Evolutionary conservation across 2,329 filamentous ascomycete species (phyloP).

Genomic region (Davidsoniella virescens): DNA sequence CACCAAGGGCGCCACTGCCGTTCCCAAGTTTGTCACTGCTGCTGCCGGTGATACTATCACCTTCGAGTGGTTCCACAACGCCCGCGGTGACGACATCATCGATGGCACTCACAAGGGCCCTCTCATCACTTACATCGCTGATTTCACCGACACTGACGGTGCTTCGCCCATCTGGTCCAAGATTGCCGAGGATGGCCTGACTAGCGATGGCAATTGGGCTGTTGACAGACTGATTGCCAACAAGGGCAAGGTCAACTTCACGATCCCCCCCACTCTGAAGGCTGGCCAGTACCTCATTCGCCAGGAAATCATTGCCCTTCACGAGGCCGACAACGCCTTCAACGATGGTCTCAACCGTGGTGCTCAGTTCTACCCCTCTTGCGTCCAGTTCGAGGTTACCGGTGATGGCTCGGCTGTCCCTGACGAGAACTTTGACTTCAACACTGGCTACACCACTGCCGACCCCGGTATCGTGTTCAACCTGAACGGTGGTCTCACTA

Average conservation of each 20-base stretch:
- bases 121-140: slow-evolving; percentile 35
- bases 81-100: slow-evolving; percentile 34
- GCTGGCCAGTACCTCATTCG: slow-evolving; percentile 37
- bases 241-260: slow-evolving; percentile 32
- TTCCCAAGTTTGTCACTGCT: slow-evolving; percentile 25
- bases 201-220: slow-evolving; percentile 25
- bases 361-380: slow-evolving; percentile 34
- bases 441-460: slow-evolving; percentile 36
- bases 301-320: slow-evolving; percentile 38
- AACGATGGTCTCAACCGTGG: slow-evolving; percentile 23
- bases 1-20: slow-evolving; percentile 24
- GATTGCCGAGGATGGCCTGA: slow-evolving; percentile 22
- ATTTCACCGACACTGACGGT: slow-evolving; percentile 26
- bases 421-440: slow-evolving; percentile 27
- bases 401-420: slow-evolving; percentile 29
- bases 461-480: slow-evolving; percentile 44
- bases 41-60: slow-evolving; percentile 30
- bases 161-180: slow-evolving; percentile 36
- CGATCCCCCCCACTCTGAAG: slow-evolving; percentile 28
- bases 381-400: slow-evolving; percentile 31
- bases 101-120: slow-evolving; percentile 36
- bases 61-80: slow-evolving; percentile 36
- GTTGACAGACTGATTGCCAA: slow-evolving; percentile 30
- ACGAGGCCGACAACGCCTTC: slow-evolving; percentile 27
- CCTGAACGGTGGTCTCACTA: slow-evolving; percentile 30